Evolutionary conservation across 805 yeast genomes (phyloP), one percentile per base, ranked within the genome.

Genomic region (Yamadazyma akitaensis): DNA sequence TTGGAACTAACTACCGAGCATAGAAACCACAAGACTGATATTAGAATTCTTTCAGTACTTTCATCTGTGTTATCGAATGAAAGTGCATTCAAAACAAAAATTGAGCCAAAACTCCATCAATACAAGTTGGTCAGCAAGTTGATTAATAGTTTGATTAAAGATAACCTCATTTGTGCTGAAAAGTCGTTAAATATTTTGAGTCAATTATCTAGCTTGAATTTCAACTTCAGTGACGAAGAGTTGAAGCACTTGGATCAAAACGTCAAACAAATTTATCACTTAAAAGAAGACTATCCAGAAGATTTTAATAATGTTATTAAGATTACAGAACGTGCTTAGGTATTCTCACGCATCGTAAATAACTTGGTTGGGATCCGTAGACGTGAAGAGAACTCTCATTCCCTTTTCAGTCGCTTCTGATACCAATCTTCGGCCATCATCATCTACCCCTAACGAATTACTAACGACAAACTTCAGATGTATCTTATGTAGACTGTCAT

Each of bases 31-130:
- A 82, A 76, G 55, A 51, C 75, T 32, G 73, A 73, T 48, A 62
- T 83, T 47, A 75, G 89, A 61, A 61, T 75, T 0, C 67, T 84
- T 35, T 81, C 87, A 10, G 57, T 83, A 42, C 53, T 83, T 2
- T 73, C 82, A n/a, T 79, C 90, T 1, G 63, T 83, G 13, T 60
- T 85, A 31, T 76, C 86, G 9, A 75, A 81, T 2, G 81, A 46
- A 12, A 31, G 35, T 13, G 37, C 77, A 2, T 58, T 73, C 14
- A 66, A 71, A 34, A 61, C 65, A 10, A 74, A 72, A 11, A 70
- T 72, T 34, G 58, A 64, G 26, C 51, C 59, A 4, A 67, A 74
- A 34, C 61, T 85, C 24, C 67, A 64, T 30, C 51, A 65, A 13
- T 64, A 62, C 38, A 48, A 62, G 10, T 54, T 78, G 26, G 61